Percentiles rank a stretch among this genome's conserved stretches.
These are phyloP conservation scores for Aspergillus ruber DNA, from an alignment of 2,329 filamentous ascomycete species.

Conservation along the genomic window DNA sequence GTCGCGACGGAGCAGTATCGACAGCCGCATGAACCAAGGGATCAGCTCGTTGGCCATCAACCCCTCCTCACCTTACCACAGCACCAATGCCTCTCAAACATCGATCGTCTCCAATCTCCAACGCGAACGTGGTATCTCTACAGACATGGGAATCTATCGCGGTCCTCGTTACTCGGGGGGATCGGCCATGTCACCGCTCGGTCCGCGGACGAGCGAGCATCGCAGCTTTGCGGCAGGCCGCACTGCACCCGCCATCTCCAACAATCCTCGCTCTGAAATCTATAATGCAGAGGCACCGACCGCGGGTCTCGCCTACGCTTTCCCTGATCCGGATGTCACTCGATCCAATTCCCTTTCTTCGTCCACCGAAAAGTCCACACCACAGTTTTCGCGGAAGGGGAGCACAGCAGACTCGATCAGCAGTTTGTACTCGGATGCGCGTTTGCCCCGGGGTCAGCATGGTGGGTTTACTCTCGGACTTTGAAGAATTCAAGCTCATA, in stretches of 20 bases:
- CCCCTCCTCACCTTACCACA: slow-evolving; percentile 42
- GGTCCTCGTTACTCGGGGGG: slow-evolving; percentile 36
- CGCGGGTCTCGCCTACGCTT: slow-evolving; percentile 45
- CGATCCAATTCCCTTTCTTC: slow-evolving; percentile 33
- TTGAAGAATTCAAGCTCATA: slow-evolving; percentile 1
- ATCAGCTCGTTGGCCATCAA: slow-evolving; percentile 44
- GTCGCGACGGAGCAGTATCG: slow-evolving; percentile 44
- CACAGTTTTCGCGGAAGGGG: slow-evolving; percentile 38
- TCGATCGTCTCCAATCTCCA: slow-evolving; percentile 40
- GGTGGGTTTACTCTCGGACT: slow-evolving; percentile 27
- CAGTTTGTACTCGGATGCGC: slow-evolving; percentile 42
- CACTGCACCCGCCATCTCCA: slow-evolving; percentile 44
- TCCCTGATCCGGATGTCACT: slow-evolving; percentile 43
- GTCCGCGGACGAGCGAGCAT: slow-evolving; percentile 33
- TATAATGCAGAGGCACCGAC: slow-evolving; percentile 46
- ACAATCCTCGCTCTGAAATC: slow-evolving; percentile 44
- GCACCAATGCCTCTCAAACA: slow-evolving; percentile 41
- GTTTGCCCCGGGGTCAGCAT: slow-evolving; percentile 43
- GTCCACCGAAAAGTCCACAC: slow-evolving; percentile 25
- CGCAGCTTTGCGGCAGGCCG: slow-evolving; percentile 40
- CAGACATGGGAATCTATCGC: slow-evolving; percentile 33
- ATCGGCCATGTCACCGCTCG: slow-evolving; percentile 37
- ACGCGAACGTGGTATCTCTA: slow-evolving; percentile 37
- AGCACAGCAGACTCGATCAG: slow-evolving; percentile 44
- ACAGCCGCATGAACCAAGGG: slow-evolving; percentile 45